Base-by-base conservation (phyloP, 495 filamentous ascomycete genomes). In the Xylona heveae region DNA sequence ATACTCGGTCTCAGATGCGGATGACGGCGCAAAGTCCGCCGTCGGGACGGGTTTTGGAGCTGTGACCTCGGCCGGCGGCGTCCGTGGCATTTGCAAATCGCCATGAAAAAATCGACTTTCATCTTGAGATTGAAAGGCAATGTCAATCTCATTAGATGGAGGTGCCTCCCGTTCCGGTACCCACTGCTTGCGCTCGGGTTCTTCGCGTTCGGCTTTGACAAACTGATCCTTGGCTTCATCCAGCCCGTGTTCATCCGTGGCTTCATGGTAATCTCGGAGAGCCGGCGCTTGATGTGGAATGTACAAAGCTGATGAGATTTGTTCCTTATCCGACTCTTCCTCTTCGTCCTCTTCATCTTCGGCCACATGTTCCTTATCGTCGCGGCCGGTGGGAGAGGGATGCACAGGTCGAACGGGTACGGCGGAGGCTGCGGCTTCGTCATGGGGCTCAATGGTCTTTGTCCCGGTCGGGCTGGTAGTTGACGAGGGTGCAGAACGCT, bases 251-350 rank as follows among this genome's bases (percentile, higher is more conserved):
- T 56, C 41, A 48, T 50, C 38, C 42, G 35, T 37, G 36, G 46
- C 44, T 35, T 51, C 42, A 17, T 54, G 47, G 35, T 68, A 56
- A 36, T 56, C 47, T 37, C 62, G 56, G 25, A 62, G 51, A 30
- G 66, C 58, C 43, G 64, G 64, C 33, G 64, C 63, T 52, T 78
- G 71, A 56, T 95, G 88, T 13, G 88, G 88, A 40, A 88, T 67
- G 50, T 95, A 97, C 32, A 92, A 60, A 7, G 85, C 85, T 24
- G 85, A 94, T 6, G 78, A 84, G 29, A 97, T 94, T 49, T 92
- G 80, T 45, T 95, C 88, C 47, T 83, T 70, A 15, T 78, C 78
- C 25, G 80, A 83, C 33, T 88, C 81, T 17, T 92, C 80, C 21
- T 77, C 77, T 33, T 78, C 77, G 43, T 65, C 61, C 32, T 50